Evolutionary conservation across 768 basidiomycete genomes (phyloP), one percentile per base, ranked within the genome.

Genomic region (Crassisporium funariophilum): DNA sequence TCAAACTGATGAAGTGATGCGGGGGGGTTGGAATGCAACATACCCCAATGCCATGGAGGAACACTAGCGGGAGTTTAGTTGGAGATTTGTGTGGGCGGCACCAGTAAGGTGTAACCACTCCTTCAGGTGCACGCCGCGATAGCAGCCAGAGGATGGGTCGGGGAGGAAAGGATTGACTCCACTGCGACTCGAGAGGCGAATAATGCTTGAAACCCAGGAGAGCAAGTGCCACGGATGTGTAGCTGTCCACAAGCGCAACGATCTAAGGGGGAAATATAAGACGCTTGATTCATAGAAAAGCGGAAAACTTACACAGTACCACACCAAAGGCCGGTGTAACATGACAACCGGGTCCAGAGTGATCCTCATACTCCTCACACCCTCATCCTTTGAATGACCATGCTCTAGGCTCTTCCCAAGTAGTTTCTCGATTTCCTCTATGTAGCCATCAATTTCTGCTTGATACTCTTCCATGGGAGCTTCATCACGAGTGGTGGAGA

Each of bases 11-110:
- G n/a, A n/a, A n/a, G n/a, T n/a, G n/a, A n/a, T n/a, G n/a, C n/a
- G 16, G 27, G 8, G 13, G 29, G 2, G 33, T 34, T 24, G 11
- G 24, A 45, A 31, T 25, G 23, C 19, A 12, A 65, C 75, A 2
- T 63, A 84, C 81, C 8, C 84, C 85, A n/a, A 86, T 78, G 8
- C 84, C 85, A 44, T 87, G 84, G 1, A 87, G 54, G 55, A 86
- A 84, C n/a, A 86, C 59, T 8, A 87, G 63, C 0, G 84, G 82
- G 7, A 67, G 63, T 49, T 76, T 79, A 1, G 66, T 67, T 7
- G 40, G 43, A 4, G 79, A 76, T 24, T 63, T 68, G 47, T 84
- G 82, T 0, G 68, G 68, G 9, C 69, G 65, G 50, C 69, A 66
- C 71, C 71, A 75, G 52, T 70, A 72, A 1, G 71, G 66, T 21